Conservation (phyloP, 768 basidiomycete genomes). For the Mycena haematopus region DNA sequence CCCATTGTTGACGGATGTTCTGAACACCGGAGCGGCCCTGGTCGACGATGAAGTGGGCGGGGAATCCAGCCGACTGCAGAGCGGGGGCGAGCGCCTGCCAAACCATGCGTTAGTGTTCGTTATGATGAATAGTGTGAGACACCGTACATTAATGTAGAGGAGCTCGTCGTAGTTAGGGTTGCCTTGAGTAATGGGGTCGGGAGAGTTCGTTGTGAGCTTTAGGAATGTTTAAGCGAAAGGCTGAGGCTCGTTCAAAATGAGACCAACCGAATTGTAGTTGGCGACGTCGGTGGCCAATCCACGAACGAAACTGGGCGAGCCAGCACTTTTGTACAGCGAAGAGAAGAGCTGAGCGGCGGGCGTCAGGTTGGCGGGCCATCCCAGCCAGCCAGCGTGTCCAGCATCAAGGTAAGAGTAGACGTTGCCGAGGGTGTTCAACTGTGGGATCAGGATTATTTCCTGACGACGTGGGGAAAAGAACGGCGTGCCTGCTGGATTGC, state of each 20-base stretch:
- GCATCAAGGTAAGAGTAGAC: constrained; percentile 70
- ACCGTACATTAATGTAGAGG: constrained; percentile 58
- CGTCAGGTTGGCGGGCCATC: constrained; percentile 67
- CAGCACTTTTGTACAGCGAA: constrained; percentile 55
- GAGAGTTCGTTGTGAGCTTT: constrained; percentile 48
- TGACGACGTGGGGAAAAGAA: too few species aligned
- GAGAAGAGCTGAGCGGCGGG: constrained; percentile 65
- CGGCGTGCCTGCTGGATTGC: constrained; percentile 48
- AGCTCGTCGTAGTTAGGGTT: constrained; percentile 68
- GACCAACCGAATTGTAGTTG: constrained; percentile 52
- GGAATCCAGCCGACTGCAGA: constrained; percentile 53
- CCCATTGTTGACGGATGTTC: constrained; percentile 65
- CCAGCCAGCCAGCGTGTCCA: constrained; percentile 70
- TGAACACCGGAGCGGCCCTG: constrained; percentile 70
- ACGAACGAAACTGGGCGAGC: constrained; percentile 62
- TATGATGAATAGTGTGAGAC: too few species aligned
- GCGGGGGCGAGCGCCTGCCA: constrained; percentile 54
- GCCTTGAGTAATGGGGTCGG: constrained; percentile 67
- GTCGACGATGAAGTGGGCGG: constrained; percentile 70
- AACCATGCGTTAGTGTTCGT: not conserved
- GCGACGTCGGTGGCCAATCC: constrained; percentile 67
- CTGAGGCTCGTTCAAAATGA: constrained; percentile 2
- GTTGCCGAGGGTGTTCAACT: constrained; percentile 55
- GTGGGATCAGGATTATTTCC: too few species aligned
- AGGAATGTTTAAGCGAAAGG: constrained; percentile 36